Percentiles rank a stretch among this genome's conserved stretches.
Evolutionary conservation across 2,329 filamentous ascomycete species (phyloP).

Genomic region (Xylaria sp.): DNA sequence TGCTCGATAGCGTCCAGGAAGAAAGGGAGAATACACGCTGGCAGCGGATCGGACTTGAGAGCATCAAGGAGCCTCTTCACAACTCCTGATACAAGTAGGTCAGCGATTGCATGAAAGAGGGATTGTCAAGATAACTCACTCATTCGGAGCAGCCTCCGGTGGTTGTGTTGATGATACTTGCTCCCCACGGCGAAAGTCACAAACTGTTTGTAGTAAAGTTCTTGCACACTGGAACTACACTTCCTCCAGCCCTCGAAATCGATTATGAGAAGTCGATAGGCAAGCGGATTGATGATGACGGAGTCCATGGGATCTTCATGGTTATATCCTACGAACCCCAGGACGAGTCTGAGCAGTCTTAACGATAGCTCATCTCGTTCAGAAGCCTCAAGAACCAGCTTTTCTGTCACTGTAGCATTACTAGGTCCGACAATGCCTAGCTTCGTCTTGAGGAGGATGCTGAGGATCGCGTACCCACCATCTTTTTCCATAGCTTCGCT

Average conservation of each 20-base stretch:
- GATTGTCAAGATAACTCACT: constrained; percentile 49
- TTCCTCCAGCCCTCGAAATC: constrained; percentile 91
- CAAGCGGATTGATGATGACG: constrained; percentile 91
- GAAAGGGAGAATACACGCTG: constrained; percentile 63
- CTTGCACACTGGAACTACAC: constrained; percentile 69
- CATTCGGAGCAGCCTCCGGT: constrained; percentile 80
- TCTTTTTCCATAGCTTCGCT: constrained; percentile 97
- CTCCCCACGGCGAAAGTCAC: constrained; percentile 81
- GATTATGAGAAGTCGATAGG: constrained; percentile 85
- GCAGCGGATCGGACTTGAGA: constrained; percentile 77
- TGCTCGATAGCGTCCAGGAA: constrained; percentile 76
- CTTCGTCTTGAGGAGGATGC: constrained; percentile 77
- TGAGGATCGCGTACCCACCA: constrained; percentile 85
- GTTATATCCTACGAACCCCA: constrained; percentile 86
- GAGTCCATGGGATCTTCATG: constrained; percentile 74
- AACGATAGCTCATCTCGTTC: constrained; percentile 53
- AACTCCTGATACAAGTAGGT: constrained; percentile 54
- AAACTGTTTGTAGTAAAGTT: constrained; percentile 91
- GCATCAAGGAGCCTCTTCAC: constrained; percentile 87
- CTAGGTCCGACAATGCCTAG: constrained; percentile 50
- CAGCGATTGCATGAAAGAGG: constrained; percentile 14
- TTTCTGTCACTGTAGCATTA: constrained; percentile 34
- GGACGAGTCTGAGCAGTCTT: constrained; percentile 67
- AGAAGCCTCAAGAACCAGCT: constrained; percentile 44
- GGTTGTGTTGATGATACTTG: constrained; percentile 89